A percentile compares a stretch with the other conserved stretches of the same genome.
phyloP scores from a whole-genome alignment of 2,329 filamentous ascomycete genomes.

The Colletotrichum sp. region DNA sequence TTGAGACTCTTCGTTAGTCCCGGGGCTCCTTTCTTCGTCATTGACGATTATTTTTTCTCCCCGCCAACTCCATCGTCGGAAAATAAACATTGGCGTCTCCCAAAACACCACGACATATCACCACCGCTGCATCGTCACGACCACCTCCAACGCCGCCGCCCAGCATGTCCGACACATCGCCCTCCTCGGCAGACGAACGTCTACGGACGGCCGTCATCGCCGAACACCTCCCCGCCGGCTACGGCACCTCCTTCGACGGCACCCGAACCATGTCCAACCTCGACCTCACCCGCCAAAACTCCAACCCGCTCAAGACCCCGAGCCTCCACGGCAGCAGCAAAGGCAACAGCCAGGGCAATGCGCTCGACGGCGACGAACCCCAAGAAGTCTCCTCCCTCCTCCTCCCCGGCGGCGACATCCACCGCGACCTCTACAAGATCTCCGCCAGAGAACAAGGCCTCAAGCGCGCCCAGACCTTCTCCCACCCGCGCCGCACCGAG shows the following conservation, averaged over 20 bases:
- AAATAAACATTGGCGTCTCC: neutral
- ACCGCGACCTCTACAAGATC: constrained; percentile 79
- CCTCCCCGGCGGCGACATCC: constrained; percentile 79
- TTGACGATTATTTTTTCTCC: neutral
- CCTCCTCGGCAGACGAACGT: constrained; percentile 11
- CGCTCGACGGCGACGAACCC: constrained; percentile 25
- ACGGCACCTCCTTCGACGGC: constrained; percentile 23
- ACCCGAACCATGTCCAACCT: constrained; percentile 10
- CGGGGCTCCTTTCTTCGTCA: neutral
- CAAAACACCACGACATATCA: neutral
- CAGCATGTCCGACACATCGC: constrained; percentile 14
- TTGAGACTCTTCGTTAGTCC: neutral
- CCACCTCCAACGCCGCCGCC: neutral
- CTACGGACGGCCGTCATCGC: constrained; percentile 17
- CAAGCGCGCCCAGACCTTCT: constrained; percentile 71
- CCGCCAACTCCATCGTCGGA: neutral
- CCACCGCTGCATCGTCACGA: neutral
- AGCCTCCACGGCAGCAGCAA: constrained; percentile 21
- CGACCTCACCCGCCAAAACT: constrained; percentile 8
- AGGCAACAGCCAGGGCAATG: neutral
- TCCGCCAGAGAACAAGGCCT: constrained; percentile 58
- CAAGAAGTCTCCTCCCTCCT: constrained; percentile 68
- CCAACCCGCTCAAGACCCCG: neutral
- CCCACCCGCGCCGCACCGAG: constrained; percentile 45
- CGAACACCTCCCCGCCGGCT: constrained; percentile 21